Base-by-base conservation (phyloP, 164 flowering plant species). In the Taxillus chinensis region DNA sequence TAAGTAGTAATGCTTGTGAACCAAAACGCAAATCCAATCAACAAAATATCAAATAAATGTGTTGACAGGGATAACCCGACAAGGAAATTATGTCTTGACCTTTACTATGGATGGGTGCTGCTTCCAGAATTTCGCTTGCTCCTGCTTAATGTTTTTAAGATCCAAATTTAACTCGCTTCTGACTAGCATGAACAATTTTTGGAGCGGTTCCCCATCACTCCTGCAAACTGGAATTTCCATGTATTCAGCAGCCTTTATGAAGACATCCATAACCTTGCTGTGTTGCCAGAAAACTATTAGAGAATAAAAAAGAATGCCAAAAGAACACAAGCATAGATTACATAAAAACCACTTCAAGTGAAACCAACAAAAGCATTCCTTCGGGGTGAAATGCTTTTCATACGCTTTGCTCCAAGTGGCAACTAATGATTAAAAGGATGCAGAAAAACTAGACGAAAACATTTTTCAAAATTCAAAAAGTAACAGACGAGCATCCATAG, bases 261-360 rank as follows among this genome's bases (percentile, higher is more conserved):
- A 89, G 57, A 93, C 90, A 75, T 90, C 98, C 96, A 93, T 80
- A 38, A 93, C 97, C 77, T 93, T 93, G 85, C 98, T 93, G 90
- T 58, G 69, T 49, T 61, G 57, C 14, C 49, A 68, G 60, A 57
- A 40, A 40, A 57, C n/a, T 40, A 54, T 16, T 67, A 37, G 57
- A 61, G 5, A 42, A 60, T 62, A 65, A 27, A 11, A 70, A 58
- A 61, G 1, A 1, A 64, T 6, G 6, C 10, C 11, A 37, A 37
- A 38, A 39, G 5, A 27, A 27, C 41, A 57, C 60, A 38, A 57
- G 27, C 14, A 57, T 39, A 9, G 14, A 13, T 41, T 39, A 10
- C 15, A 39, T 37, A 4, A 57, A 10, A 9, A 37, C 41, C 15
- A 57, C 15, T 57, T 57, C 41, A 6, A 6, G 41, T 27, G 27